Evolutionary conservation across 1,139 yeast species (phyloP), one percentile per base, ranked within the genome.

Genomic region (Sugiyamaella japonica): DNA sequence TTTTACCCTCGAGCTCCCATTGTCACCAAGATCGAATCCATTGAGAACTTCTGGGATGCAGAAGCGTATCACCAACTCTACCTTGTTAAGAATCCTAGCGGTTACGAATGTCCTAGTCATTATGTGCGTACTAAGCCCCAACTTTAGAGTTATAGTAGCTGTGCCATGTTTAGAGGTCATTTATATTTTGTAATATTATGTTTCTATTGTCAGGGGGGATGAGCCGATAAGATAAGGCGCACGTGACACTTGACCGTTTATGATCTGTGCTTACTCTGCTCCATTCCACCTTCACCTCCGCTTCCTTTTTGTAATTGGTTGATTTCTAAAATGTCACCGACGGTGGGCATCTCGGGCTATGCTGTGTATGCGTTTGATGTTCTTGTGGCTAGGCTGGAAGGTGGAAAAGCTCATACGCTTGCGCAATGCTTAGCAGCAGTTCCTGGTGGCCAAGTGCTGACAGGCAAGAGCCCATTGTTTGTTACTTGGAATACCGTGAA

Each of bases 21-120:
- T 40, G 86, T 76, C 52, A 90, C 98, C 1, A 74, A 74, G 50
- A 81, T 91, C 54, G 88, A 82, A 64, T 86, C 89, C 13, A 78
- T 89, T 53, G 70, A 76, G 53, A 76, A 76, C 55, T 93, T 89
- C 79, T 85, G 85, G 75, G 97, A 91, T 67, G 98, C 98, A 16
- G 99, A 93, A 71, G 90, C 84, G 40, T 93, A 91, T 70, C 98
- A 93, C 70, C 98, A 93, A 68, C 67, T 79, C 58, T 93, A 93
- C 70, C 76, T 91, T 66, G 77, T 78, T 54, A 84, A 82, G 66
- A 89, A 91, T 68, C 96, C 97, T 1, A 73, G 75, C 3, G 97
- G 97, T 3, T 88, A 89, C 71, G 88, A 86, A 58, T 91, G 98
- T 70, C 95, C 97, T 23, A 83, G 91, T 4, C 98, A 91, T 68